Evolutionary conservation across 371 early-diverging fungal genomes (phyloP).

Genomic region (Apophysomyces trapeziformis): DNA sequence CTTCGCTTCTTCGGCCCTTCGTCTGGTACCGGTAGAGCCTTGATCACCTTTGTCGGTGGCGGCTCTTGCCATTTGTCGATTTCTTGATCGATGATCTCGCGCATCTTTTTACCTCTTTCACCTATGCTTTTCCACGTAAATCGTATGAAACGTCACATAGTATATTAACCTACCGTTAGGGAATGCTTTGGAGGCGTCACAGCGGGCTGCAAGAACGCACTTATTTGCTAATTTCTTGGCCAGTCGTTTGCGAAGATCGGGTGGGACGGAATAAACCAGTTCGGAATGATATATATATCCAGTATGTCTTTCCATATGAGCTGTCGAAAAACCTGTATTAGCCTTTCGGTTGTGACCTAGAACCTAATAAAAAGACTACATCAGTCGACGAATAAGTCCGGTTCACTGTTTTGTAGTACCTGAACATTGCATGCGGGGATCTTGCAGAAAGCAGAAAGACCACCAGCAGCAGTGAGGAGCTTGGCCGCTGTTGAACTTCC

Average conservation of each 20-base stretch:
- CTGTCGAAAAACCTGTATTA: slow-evolving; percentile 81
- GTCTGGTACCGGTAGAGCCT: slow-evolving; percentile 91
- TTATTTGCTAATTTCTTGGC: slow-evolving; percentile 85
- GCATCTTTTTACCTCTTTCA: slow-evolving; percentile 67
- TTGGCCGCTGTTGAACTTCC: slow-evolving; percentile 91
- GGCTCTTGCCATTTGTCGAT: slow-evolving; percentile 88
- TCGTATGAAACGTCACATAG: background rate
- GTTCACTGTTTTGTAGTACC: slow-evolving; percentile 29
- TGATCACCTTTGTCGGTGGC: slow-evolving; percentile 81
- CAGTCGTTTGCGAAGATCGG: slow-evolving; percentile 80
- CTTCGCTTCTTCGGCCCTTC: slow-evolving; percentile 91
- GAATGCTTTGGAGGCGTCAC: slow-evolving; percentile 77
- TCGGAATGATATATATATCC: slow-evolving; percentile 86
- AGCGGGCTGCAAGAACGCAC: slow-evolving; percentile 82
- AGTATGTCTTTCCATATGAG: slow-evolving; percentile 72
- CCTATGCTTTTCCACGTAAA: slow-evolving; percentile 35
- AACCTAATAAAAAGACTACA: slow-evolving; percentile 21
- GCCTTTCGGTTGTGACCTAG: slow-evolving; percentile 64
- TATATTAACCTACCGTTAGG: slow-evolving; percentile 59
- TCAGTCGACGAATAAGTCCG: slow-evolving; percentile 37
- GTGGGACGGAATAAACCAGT: slow-evolving; percentile 68
- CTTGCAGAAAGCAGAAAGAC: slow-evolving; percentile 82
- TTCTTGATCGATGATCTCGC: slow-evolving; percentile 84
- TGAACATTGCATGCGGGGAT: slow-evolving; percentile 93
- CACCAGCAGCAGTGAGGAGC: slow-evolving; percentile 91